Conservation (phyloP, 164 flowering plant genomes). For the Tetracentron sinense region DNA sequence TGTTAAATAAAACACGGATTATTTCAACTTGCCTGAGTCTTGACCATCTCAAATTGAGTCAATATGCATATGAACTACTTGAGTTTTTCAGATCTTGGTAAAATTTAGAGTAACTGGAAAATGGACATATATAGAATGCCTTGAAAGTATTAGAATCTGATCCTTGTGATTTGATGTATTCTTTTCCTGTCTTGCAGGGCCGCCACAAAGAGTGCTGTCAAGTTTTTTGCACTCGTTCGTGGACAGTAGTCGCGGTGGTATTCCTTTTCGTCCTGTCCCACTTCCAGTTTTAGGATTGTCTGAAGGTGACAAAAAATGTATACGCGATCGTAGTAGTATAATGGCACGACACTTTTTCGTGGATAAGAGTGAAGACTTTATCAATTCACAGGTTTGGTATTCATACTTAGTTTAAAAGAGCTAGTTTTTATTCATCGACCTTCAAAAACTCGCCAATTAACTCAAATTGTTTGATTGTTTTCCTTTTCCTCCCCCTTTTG, state of each 20-base stretch:
- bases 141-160: not conserved
- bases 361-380: conserved; percentile 85
- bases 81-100: not conserved
- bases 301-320: conserved; percentile 83
- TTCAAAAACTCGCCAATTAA: not conserved
- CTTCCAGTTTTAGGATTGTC: conserved; percentile 83
- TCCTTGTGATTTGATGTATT: not conserved
- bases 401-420: not conserved
- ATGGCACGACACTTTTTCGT: conserved; percentile 96
- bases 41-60: not conserved
- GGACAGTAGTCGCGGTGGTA: conserved; percentile 64
- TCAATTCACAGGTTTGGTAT: conserved; percentile 67
- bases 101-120: not conserved
- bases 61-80: not conserved
- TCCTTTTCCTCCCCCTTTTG: no score
- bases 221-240: conserved; percentile 84
- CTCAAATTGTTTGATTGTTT: no score
- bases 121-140: not conserved
- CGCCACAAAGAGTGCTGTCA: conserved; percentile 85
- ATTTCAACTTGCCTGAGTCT: not conserved
- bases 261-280: conserved; percentile 67
- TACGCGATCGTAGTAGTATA: conserved; percentile 91
- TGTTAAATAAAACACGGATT: not conserved
- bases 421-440: not conserved
- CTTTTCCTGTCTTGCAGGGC: conserved; percentile 45